Evolutionary conservation across 2,329 filamentous ascomycete species (phyloP).

Genomic region (Botrytis medusae): DNA sequence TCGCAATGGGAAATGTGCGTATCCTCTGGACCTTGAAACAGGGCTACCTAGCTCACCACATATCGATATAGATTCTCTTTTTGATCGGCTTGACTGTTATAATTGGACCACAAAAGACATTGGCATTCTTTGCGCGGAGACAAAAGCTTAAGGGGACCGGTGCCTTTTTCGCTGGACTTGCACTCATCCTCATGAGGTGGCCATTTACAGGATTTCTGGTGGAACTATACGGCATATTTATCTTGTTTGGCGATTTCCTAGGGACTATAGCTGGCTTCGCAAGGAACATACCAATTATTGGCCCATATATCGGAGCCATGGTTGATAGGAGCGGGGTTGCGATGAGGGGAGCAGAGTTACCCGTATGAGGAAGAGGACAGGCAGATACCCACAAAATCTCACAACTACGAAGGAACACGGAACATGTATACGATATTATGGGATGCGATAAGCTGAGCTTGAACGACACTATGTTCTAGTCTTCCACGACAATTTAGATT

Average conservation of each 20-base stretch:
- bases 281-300: conserved; percentile 78
- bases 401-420: conserved; percentile 8
- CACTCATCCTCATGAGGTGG: conserved; percentile 87
- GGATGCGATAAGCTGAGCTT: background rate
- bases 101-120: conserved; percentile 87
- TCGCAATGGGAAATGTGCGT: conserved; percentile 85
- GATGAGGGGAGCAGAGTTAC: conserved; percentile 73
- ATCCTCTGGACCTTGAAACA: conserved; percentile 20
- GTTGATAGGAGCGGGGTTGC: conserved; percentile 71
- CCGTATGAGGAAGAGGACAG: conserved; percentile 54
- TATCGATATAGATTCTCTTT: conserved; percentile 77
- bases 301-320: conserved; percentile 75
- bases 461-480: background rate
- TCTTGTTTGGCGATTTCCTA: conserved; percentile 95
- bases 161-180: conserved; percentile 80
- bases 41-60: conserved; percentile 46
- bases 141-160: conserved; percentile 91
- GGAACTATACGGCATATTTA: conserved; percentile 88
- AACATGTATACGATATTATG: background rate
- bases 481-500: background rate
- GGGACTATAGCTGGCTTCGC: conserved; percentile 89
- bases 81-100: conserved; percentile 94
- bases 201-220: conserved; percentile 86
- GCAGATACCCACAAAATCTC: background rate
- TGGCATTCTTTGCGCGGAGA: conserved; percentile 89